phyloP scores from a whole-genome alignment of 495 filamentous ascomycete species.

The Aspergillus steynii region DNA sequence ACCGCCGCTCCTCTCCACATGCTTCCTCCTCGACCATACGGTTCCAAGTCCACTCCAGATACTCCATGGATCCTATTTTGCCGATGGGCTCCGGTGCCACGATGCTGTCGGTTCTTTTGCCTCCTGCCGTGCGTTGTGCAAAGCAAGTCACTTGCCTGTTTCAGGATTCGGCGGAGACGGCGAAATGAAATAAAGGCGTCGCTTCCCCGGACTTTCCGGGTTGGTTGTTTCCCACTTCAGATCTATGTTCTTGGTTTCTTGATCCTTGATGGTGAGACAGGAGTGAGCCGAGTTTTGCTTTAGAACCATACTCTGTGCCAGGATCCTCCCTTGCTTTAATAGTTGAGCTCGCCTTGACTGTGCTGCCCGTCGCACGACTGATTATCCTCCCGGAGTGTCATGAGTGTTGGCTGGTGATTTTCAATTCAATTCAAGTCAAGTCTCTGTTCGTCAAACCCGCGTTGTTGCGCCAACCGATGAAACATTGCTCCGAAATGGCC shows the following conservation, averaged over 20 bases:
- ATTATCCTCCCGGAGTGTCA: neutral
- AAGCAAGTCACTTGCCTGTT: neutral
- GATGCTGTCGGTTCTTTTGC: no score
- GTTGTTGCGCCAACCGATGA: neutral
- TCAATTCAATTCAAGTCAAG: neutral
- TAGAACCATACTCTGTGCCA: neutral
- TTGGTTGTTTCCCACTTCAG: neutral
- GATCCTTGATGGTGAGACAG: neutral
- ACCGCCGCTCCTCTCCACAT: neutral
- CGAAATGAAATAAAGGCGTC: neutral
- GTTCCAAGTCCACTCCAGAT: neutral
- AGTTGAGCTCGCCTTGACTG: neutral
- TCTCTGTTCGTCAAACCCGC: neutral
- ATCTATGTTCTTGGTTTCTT: neutral
- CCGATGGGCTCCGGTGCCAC: neutral
- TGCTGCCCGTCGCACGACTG: neutral
- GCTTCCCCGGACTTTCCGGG: neutral
- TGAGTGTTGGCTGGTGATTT: neutral
- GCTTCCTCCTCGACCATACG: neutral
- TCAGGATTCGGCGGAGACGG: neutral
- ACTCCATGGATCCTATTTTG: neutral
- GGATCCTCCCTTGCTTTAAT: neutral
- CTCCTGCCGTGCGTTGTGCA: no score
- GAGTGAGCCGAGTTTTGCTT: neutral
- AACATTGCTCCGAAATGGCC: neutral